Conservation (phyloP, 2,329 filamentous ascomycete species). For the Calcarisporium arbuscula region DNA sequence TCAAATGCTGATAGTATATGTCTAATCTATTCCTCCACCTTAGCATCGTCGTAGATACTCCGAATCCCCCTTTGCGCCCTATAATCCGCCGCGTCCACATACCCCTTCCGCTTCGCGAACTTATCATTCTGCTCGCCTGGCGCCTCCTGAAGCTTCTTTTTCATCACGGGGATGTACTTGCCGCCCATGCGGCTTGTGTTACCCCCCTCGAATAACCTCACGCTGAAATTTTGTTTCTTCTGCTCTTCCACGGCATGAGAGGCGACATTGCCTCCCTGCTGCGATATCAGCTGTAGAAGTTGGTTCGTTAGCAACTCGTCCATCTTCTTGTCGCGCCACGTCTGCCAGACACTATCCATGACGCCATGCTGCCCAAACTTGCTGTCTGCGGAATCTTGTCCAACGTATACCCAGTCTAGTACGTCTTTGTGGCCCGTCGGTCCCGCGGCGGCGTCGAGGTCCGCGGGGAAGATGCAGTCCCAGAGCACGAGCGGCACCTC, state of each 20-base stretch:
- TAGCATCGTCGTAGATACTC: conserved; percentile 21
- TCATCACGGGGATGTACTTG: conserved; percentile 48
- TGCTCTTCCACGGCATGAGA: conserved; percentile 3
- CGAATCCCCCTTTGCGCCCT: conserved; percentile 22
- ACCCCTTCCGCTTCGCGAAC: conserved; percentile 57
- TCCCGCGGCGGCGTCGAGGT: conserved; percentile 25
- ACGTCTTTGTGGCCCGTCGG: conserved; percentile 41
- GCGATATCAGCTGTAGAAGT: conserved; percentile 58
- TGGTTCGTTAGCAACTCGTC: conserved; percentile 78
- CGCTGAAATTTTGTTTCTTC: conserved; percentile 14
- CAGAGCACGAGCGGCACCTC: conserved; percentile 89
- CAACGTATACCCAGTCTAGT: conserved; percentile 73
- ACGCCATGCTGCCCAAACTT: conserved; percentile 62
- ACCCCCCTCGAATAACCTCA: conserved; percentile 47
- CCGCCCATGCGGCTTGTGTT: conserved; percentile 44
- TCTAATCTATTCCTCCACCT: conserved; percentile 16
- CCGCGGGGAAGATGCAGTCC: conserved; percentile 82
- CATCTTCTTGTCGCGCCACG: conserved; percentile 81
- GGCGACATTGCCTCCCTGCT: too few species aligned
- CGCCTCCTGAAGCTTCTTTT: conserved; percentile 40
- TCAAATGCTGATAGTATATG: conserved; percentile 4
- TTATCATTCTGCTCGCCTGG: conserved; percentile 53
- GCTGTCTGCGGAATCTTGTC: conserved; percentile 53
- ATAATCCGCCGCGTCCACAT: conserved; percentile 44
- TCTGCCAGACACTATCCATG: conserved; percentile 70